Base-by-base conservation (phyloP, 176 grass and related monocot genomes). In the Oryza glaberrima region DNA sequence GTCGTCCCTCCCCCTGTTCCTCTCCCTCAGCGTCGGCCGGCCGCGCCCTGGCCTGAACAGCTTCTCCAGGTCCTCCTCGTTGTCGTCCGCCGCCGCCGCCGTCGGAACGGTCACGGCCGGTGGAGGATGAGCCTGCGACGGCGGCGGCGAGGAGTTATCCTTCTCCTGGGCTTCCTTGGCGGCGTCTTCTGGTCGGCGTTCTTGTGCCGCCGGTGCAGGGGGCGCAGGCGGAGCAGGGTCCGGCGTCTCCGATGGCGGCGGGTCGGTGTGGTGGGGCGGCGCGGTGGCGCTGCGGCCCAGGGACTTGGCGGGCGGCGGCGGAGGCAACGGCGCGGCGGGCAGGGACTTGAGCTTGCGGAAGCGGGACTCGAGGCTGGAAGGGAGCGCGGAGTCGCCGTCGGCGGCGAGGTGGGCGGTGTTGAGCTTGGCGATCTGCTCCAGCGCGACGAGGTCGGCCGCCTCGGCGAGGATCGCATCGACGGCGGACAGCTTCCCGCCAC, bases 331-430 rank as follows among this genome's bases (percentile, higher is more conserved):
- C 9, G 66, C 9, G 48, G 86, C 1, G 10, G 90, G 96, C 44
- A 96, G 85, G 40, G 91, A 96, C 38, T 99, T 99, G 84, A 99
- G 93, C 88, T 95, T 96, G 75, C 88, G 86, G 90, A 94, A 99
- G 15, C 96, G 90, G 56, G 91, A 79, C 84, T 97, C 88, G 75
- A 97, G 88, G 78, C 58, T 73, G 77, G 90, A 88, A 0, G 92
- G 90, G 32, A 97, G 88, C 8, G 77, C 61, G 26, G 88, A 51
- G 48, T 16, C 76, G 48, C 5, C 76, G 67, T 86, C 79, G 60
- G 71, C 77, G 65, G 87, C 47, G 78, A 97, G 88, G 81, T 94
- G 86, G 54, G 88, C 88, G 70, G 95, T 97, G 90, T 97, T 97
- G 66, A 97, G 90, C 70, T 38, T 85, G 12, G 95, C 84, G 84